Conservation (phyloP, 805 yeast species). For the Candida argentea region DNA sequence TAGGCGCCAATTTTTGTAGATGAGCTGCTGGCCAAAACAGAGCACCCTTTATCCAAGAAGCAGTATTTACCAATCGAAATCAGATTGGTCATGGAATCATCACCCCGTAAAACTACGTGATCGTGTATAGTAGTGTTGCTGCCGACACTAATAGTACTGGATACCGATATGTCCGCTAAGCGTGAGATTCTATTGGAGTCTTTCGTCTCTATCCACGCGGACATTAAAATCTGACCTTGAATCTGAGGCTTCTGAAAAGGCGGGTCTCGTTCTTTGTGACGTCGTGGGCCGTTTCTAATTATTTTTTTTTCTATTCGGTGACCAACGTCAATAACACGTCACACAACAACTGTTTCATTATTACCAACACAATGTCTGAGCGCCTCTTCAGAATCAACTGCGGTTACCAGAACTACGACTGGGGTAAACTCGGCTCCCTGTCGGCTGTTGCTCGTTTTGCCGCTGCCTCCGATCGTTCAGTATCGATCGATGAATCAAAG, state of each 20-base stretch:
- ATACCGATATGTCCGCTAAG: slow-evolving; percentile 31
- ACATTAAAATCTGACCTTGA: slow-evolving; percentile 2
- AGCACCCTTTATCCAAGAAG: slow-evolving; percentile 22
- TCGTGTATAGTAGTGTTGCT: slow-evolving; percentile 37
- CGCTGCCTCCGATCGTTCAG: slow-evolving; percentile 49
- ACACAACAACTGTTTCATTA: too few species aligned
- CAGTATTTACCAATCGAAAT: slow-evolving; percentile 39
- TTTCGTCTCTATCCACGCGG: slow-evolving; percentile 38
- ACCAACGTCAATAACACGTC: too few species aligned
- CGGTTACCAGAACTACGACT: slow-evolving; percentile 52
- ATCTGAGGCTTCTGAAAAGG: slow-evolving; percentile 1
- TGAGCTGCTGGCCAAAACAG: too few species aligned
- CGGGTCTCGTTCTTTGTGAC: not conserved
- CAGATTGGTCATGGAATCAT: slow-evolving; percentile 9
- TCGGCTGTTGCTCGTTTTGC: slow-evolving; percentile 91
- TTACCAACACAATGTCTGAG: too few species aligned
- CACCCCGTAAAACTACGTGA: slow-evolving; percentile 23
- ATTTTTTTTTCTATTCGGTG: too few species aligned
- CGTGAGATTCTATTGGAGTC: slow-evolving; percentile 42
- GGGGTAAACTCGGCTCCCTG: slow-evolving; percentile 58
- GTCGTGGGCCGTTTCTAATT: too few species aligned
- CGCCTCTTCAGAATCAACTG: slow-evolving; percentile 30
- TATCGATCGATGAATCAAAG: slow-evolving; percentile 55
- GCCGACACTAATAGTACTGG: slow-evolving; percentile 32
- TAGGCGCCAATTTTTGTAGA: slow-evolving; percentile 35